Conservation (phyloP, 2,329 filamentous ascomycete species). For the Penicillium sp. region DNA sequence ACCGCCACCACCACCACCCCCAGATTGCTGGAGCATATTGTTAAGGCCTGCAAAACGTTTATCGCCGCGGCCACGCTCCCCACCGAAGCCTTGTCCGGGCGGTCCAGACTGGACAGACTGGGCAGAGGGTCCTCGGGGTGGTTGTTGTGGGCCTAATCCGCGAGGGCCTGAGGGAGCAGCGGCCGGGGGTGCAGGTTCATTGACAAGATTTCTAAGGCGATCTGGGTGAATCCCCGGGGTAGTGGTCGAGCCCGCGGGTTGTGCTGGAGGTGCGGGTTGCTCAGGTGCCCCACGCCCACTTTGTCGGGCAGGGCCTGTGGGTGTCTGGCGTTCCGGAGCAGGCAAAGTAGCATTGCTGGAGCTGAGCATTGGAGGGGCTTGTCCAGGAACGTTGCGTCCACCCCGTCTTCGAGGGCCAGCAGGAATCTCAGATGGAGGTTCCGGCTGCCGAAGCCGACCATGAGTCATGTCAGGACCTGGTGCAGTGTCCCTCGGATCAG, state of each 20-base stretch:
- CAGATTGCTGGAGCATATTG: slow-evolving; percentile 48
- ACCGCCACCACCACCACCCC: slow-evolving; percentile 25
- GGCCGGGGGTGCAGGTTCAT: slow-evolving; percentile 14
- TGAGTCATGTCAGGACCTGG: slow-evolving; percentile 44
- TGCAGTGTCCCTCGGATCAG: slow-evolving; percentile 40
- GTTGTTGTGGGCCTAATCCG: slow-evolving; percentile 24
- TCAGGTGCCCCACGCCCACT: slow-evolving; percentile 37
- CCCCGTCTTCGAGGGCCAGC: slow-evolving; percentile 51
- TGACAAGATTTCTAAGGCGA: slow-evolving; percentile 47
- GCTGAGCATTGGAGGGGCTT: slow-evolving; percentile 23
- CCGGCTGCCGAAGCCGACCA: slow-evolving; percentile 47
- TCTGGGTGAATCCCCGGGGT: slow-evolving; percentile 54
- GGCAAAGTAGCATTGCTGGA: slow-evolving; percentile 23
- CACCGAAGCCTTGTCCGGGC: slow-evolving; percentile 32
- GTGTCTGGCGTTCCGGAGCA: slow-evolving; percentile 41
- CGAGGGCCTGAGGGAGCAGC: slow-evolving; percentile 5
- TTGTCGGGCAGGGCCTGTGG: slow-evolving; percentile 44
- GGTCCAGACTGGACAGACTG: slow-evolving; percentile 43
- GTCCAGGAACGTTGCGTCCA: slow-evolving; percentile 30
- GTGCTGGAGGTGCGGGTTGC: slow-evolving; percentile 30
- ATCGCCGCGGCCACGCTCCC: slow-evolving; percentile 44
- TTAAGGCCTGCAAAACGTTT: slow-evolving; percentile 49
- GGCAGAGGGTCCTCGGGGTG: slow-evolving; percentile 27
- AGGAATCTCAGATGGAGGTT: slow-evolving; percentile 46
- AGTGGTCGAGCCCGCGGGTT: slow-evolving; percentile 35